Evolutionary conservation across 1,284 basidiomycete genomes (phyloP), one percentile per base, ranked within the genome.

Genomic region (Erythrobasidium hasegawianum): DNA sequence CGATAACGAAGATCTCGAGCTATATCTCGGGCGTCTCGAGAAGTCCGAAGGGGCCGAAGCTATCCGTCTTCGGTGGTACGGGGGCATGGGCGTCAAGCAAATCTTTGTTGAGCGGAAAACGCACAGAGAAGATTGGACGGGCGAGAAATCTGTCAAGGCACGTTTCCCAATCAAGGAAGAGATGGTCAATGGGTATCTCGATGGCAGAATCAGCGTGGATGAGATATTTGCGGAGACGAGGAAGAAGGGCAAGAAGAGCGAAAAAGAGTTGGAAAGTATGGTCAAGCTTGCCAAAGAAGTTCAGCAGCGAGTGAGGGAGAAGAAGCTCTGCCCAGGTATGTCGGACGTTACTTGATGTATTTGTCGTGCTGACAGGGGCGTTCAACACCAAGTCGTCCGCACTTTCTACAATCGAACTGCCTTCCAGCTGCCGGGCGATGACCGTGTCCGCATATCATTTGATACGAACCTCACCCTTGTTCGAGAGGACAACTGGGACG

Each of bases 351-450:
- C n/a, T n/a, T n/a, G n/a, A n/a, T n/a, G n/a, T n/a, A n/a, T n/a
- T n/a, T n/a, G n/a, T n/a, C 22, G 1, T 1, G 8, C 16, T 0
- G 20, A 16, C 14, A 2, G 14, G 24, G 26, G 47, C 16, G 64
- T 40, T n/a, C 20, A 49, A 27, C 24, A 57, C 33, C 4, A 74
- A 87, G 95, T 97, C 47, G 88, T 97, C 88, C 85, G 95, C 33
- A 92, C 93, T n/a, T 98, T 97, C 81, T 98, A 98, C 81, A 97
- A 97, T 77, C 88, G 95, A 58, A 98, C 96, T 9, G 95, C 95
- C 0, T 98, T 98, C 83, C 95, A 98, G 79, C 85, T 98, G 24
- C 96, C 96, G 9, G 95, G 96, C 20, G 96, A 98, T 76, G 95
- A 95, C 26, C 86, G 92, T 53, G 95, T 98, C 45, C 91, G 95